Conservation (phyloP, 768 basidiomycete genomes). For the Symmetrospora coprosmae region DNA sequence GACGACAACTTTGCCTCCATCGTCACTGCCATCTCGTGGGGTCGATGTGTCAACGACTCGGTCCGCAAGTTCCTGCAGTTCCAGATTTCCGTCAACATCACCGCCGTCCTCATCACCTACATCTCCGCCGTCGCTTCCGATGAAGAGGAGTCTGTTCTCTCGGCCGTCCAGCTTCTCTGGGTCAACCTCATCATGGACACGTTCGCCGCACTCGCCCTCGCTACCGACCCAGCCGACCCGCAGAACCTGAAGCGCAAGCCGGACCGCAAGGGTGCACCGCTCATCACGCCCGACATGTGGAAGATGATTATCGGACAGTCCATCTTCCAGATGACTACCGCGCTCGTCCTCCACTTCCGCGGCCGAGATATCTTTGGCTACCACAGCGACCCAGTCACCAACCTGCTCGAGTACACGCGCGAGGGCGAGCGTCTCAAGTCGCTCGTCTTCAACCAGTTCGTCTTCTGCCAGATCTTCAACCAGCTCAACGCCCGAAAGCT, state of each 20-base stretch:
- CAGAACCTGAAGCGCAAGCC: constrained; percentile 67
- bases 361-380: constrained; percentile 54
- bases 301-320: constrained; percentile 83
- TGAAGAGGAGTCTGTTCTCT: constrained; percentile 67
- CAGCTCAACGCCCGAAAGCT: constrained; percentile 80
- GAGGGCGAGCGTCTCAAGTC: constrained; percentile 41
- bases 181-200: constrained; percentile 94
- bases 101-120: constrained; percentile 86
- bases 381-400: constrained; percentile 29
- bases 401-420: constrained; percentile 18
- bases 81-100: constrained; percentile 66
- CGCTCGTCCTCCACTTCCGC: constrained; percentile 76
- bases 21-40: constrained; percentile 97
- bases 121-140: constrained; percentile 69
- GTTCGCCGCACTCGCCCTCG: constrained; percentile 91
- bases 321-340: constrained; percentile 64
- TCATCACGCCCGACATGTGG: constrained; percentile 88
- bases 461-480: constrained; percentile 78
- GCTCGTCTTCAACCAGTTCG: constrained; percentile 93
- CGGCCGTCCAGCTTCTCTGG: constrained; percentile 94
- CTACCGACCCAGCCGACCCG: constrained; percentile 83
- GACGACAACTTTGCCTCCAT: constrained; percentile 93
- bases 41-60: constrained; percentile 92
- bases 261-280: constrained; percentile 69
- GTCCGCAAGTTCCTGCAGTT: constrained; percentile 88